Percentiles rank a stretch among this genome's conserved stretches.
These are phyloP conservation scores for Emmonsiellopsis sp. DNA, from an alignment of 2,329 filamentous ascomycete genomes.

Conservation along the genomic window DNA sequence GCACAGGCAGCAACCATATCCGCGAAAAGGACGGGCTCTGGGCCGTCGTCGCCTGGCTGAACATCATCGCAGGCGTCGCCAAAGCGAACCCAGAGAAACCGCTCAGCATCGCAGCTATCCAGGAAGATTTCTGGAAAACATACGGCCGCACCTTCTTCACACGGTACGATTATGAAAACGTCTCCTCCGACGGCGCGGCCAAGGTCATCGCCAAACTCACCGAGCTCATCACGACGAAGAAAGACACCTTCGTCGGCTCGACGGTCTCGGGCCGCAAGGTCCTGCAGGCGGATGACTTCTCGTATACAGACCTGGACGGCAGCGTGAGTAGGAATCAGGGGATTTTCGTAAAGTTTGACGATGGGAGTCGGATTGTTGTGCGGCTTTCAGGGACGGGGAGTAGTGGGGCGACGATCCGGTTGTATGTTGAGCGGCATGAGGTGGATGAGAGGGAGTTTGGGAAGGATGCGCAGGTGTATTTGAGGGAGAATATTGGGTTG, in stretches of 20 bases:
- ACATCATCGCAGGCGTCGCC: slow-evolving; percentile 92
- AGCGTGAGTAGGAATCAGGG: slow-evolving; percentile 94
- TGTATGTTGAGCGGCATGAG: slow-evolving; percentile 96
- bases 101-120: slow-evolving; percentile 90
- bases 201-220: slow-evolving; percentile 78
- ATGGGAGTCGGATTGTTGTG: slow-evolving; percentile 89
- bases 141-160: slow-evolving; percentile 99
- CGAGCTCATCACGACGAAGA: slow-evolving; percentile 61
- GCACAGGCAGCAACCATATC: slow-evolving; percentile 96
- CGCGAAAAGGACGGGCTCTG: slow-evolving; percentile 98
- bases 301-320: slow-evolving; percentile 96
- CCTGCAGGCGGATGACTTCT: slow-evolving; percentile 86
- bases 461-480: slow-evolving; percentile 82
- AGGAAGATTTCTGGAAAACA: slow-evolving; percentile 91
- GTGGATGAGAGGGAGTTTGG: slow-evolving; percentile 67
- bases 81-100: slow-evolving; percentile 68
- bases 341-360: slow-evolving; percentile 86
- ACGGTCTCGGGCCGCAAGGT: slow-evolving; percentile 76
- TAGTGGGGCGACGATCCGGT: slow-evolving; percentile 87
- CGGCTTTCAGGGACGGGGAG: slow-evolving; percentile 91
- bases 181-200: slow-evolving; percentile 81
- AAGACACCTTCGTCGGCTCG: slow-evolving; percentile 70
- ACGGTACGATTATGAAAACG: slow-evolving; percentile 95
- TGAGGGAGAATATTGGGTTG: slow-evolving; percentile 80
- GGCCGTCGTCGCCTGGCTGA: slow-evolving; percentile 95